Percentiles rank a stretch among this genome's conserved stretches.
phyloP scores from a whole-genome alignment of 495 filamentous ascomycete genomes.

The Daldinia caldariorum region DNA sequence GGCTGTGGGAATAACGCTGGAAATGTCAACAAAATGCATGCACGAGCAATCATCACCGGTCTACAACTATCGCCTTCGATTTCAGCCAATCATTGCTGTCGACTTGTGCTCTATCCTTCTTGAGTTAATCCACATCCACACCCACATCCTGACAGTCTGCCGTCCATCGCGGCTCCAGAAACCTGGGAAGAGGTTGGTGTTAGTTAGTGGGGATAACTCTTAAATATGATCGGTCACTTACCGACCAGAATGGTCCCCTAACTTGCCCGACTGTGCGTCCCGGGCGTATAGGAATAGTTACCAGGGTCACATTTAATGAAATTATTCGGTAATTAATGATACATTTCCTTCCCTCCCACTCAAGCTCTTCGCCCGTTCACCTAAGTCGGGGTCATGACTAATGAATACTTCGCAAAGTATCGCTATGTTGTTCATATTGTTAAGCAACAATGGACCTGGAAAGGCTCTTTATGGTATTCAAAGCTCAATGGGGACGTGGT shows the following conservation, averaged over 20 bases:
- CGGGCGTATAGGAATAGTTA: neutral
- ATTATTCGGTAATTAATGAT: neutral
- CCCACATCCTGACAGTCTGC: neutral
- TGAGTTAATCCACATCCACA: slow-evolving; percentile 4
- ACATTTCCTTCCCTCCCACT: neutral
- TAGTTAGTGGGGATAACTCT: neutral
- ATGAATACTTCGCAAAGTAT: neutral
- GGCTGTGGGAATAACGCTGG: slow-evolving; percentile 9
- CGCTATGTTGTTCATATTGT: neutral
- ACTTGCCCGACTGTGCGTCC: neutral
- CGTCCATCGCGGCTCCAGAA: slow-evolving; percentile 10
- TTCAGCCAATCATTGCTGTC: slow-evolving; percentile 4
- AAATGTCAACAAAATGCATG: slow-evolving; percentile 5
- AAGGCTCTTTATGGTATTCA: neutral
- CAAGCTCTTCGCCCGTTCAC: neutral
- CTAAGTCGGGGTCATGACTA: neutral
- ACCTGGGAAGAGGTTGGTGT: slow-evolving; percentile 1
- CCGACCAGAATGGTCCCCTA: neutral
- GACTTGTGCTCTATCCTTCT: neutral
- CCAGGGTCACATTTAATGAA: neutral
- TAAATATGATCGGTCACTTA: neutral
- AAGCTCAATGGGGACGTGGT: neutral
- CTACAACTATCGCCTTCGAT: neutral
- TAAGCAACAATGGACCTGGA: neutral
- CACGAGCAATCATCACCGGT: slow-evolving; percentile 1